Evolutionary conservation across 805 yeast genomes (phyloP).

Genomic region (Barnettozyma wickerhamii): DNA sequence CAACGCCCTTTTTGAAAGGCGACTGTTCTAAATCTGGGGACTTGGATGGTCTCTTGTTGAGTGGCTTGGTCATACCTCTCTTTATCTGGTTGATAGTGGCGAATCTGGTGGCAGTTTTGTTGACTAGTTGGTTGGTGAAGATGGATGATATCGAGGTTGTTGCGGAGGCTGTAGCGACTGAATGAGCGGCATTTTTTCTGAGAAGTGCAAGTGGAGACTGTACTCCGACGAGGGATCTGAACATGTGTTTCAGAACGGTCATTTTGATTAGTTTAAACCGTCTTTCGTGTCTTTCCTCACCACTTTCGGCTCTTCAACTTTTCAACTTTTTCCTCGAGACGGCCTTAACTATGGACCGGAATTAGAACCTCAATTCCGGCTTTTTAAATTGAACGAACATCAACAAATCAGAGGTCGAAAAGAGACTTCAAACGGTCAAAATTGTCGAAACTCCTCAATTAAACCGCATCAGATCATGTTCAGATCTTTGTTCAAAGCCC

Average conservation of each 20-base stretch:
- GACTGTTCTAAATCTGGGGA: constrained; percentile 81
- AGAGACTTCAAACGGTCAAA: too few relatives aligned
- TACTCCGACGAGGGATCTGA: constrained; percentile 20
- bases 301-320: neutral
- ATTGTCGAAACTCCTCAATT: too few relatives aligned
- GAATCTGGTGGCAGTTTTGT: constrained; percentile 21
- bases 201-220: constrained; percentile 12
- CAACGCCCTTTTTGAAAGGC: constrained; percentile 92
- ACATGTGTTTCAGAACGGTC: constrained; percentile 19
- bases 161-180: constrained; percentile 12
- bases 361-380: neutral
- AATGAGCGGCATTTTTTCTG: constrained; percentile 6
- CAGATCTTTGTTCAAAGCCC: constrained; percentile 5
- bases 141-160: constrained; percentile 9
- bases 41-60: constrained; percentile 42
- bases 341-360: neutral
- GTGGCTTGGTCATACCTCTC: constrained; percentile 58
- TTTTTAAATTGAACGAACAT: too few relatives aligned
- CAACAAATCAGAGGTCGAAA: too few relatives aligned
- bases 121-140: constrained; percentile 10
- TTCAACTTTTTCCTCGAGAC: neutral
- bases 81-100: constrained; percentile 79
- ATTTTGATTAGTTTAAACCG: too few relatives aligned
- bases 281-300: too few relatives aligned
- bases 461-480: too few relatives aligned